phyloP scores from a whole-genome alignment of 2,329 filamentous ascomycete genomes.

The Trichoderma citrinoviride region DNA sequence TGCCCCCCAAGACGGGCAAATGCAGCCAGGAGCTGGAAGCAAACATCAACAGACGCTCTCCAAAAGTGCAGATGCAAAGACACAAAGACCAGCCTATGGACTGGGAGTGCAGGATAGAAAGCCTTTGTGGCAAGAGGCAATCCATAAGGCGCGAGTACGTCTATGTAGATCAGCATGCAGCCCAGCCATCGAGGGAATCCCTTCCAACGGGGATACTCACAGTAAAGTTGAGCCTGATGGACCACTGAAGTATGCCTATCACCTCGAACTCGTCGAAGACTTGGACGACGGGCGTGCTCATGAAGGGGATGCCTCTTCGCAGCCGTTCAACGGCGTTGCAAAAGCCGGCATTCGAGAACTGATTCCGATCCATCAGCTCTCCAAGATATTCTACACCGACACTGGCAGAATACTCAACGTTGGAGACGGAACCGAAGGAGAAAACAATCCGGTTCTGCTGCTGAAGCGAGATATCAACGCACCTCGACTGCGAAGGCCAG shows the following conservation, averaged over 20 bases:
- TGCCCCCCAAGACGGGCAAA: not conserved
- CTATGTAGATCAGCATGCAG: constrained; percentile 63
- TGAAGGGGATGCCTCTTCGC: constrained; percentile 38
- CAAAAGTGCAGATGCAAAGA: not conserved
- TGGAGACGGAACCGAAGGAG: constrained; percentile 49
- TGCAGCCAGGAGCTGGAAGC: not conserved
- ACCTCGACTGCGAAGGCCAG: constrained; percentile 46
- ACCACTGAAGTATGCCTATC: constrained; percentile 62
- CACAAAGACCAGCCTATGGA: constrained; percentile 28
- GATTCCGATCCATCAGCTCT: constrained; percentile 60
- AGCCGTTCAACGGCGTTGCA: constrained; percentile 42
- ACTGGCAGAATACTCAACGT: constrained; percentile 89
- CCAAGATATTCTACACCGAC: constrained; percentile 91
- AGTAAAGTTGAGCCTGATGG: not conserved
- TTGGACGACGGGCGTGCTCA: constrained; percentile 59
- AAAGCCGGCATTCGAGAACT: constrained; percentile 51
- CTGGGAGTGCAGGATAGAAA: constrained; percentile 48
- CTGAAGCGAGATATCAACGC: constrained; percentile 33
- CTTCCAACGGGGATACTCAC: not conserved
- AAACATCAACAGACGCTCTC: not conserved
- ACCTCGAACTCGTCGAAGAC: constrained; percentile 80
- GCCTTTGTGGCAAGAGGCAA: constrained; percentile 90
- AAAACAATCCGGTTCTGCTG: constrained; percentile 37
- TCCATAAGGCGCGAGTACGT: constrained; percentile 87
- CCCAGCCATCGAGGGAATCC: not conserved